Percentiles rank a stretch among this genome's conserved stretches.
These are phyloP conservation scores for Arachis hypogaea DNA, from an alignment of 306 rosid genomes.

Conservation along the genomic window DNA sequence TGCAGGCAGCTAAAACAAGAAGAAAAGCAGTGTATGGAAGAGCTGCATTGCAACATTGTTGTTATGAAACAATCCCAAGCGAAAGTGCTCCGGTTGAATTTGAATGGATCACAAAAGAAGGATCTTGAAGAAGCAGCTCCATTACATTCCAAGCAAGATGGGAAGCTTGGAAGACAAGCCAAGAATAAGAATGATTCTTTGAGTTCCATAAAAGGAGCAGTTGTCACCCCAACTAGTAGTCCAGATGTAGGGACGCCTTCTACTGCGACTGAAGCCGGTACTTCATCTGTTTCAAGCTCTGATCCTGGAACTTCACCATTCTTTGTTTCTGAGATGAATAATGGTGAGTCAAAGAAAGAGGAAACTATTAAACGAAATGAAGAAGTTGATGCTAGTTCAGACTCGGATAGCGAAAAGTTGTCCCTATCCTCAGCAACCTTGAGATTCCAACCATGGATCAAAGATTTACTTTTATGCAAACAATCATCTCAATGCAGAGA, in stretches of 20 bases:
- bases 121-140: conserved; percentile 56
- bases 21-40: conserved; percentile 92
- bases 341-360: conserved; percentile 67
- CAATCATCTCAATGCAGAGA: conserved; percentile 54
- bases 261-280: conserved; percentile 87
- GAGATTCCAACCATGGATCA: conserved; percentile 88
- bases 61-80: conserved; percentile 93
- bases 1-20: conserved; percentile 89
- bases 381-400: conserved; percentile 73
- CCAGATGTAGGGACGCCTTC: conserved; percentile 88
- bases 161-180: conserved; percentile 50
- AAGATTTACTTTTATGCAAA: conserved; percentile 60
- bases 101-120: conserved; percentile 71
- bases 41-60: conserved; percentile 93
- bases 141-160: conserved; percentile 55
- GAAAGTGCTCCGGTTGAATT: conserved; percentile 89
- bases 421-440: conserved; percentile 70
- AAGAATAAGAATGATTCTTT: conserved; percentile 57
- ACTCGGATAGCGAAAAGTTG: conserved; percentile 74
- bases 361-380: conserved; percentile 60
- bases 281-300: conserved; percentile 93
- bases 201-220: conserved; percentile 60
- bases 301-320: conserved; percentile 97
- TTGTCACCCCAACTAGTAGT: conserved; percentile 91
- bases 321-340: conserved; percentile 67